Base-by-base conservation (phyloP, 768 basidiomycete species). In the Psilocybe cubensis region DNA sequence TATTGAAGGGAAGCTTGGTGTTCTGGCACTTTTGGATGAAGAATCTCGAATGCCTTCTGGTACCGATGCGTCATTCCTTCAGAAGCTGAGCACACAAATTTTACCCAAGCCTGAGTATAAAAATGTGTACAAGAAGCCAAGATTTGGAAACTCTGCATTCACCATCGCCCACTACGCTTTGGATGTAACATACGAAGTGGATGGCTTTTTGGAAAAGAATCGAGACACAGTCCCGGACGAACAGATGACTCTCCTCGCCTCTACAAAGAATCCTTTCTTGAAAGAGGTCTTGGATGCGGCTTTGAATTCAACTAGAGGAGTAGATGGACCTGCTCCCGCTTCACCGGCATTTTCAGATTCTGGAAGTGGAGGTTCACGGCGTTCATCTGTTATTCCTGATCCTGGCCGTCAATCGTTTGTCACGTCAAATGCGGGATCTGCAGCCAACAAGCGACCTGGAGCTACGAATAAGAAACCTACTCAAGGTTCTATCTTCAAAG, bases 131-230 rank as follows among this genome's bases (percentile, higher is more conserved):
- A 98, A 98, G 78, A 99, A 98, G 74, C 96, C 97, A 29, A 85
- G 97, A n/a, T 99, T 99, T 71, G 96, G 96, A 44, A 96, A 94
- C 69, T 89, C 94, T 33, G 89, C 96, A 0, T 99, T 99, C 74
- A 98, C 96, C 1, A 94, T 99, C 64, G 92, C 96, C 8, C 97
- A 99, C 70, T 99, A 99, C 72, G 97, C 97, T 4, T 79, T 94
- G 67, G 97, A 99, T 70, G 97, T 99, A 54, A 98, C 96, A 2
- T 99, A 99, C 74, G 97, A 98, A 68, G 93, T 91, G 5, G 97
- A 98, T 62, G 96, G 97, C 18, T 99, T 99, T 76, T 79, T 99
- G 70, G 97, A 99, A 76, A 99, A 99, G 79, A 99, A 99, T 70
- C 81, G 96, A 56, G 97, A 99, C 71, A 98, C 97, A 1, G 97